Evolutionary conservation across 208 protist species (phyloP).

Genomic region (Tritrichomonas foetus): DNA sequence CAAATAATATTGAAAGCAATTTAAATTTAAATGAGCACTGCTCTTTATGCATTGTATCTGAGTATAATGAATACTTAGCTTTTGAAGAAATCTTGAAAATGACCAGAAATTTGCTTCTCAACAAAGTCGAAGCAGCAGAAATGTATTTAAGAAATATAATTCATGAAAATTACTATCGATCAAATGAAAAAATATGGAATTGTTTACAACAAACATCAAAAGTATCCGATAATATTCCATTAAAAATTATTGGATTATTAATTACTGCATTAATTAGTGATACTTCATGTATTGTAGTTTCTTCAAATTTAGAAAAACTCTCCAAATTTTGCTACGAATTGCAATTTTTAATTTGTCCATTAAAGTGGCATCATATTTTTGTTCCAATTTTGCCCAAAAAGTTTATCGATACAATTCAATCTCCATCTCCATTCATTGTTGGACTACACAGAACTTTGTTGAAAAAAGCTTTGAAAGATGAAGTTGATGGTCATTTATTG

Average conservation of each 20-base stretch:
- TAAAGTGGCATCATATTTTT: conserved; percentile 39
- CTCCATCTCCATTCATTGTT: conserved; percentile 27
- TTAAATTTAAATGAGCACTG: no score
- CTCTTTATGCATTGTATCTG: no score
- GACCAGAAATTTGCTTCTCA: no score
- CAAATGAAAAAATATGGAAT: background rate
- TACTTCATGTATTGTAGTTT: background rate
- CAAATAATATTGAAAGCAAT: no score
- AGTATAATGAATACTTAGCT: no score
- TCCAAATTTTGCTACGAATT: background rate
- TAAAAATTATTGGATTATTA: background rate
- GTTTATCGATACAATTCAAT: background rate
- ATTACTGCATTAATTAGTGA: background rate
- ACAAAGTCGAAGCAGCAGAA: no score
- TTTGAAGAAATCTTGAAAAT: no score
- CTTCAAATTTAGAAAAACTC: background rate
- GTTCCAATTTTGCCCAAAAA: background rate
- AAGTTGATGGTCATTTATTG: background rate
- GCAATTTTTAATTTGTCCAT: background rate
- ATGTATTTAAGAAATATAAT: background rate
- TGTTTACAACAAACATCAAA: background rate
- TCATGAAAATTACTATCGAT: background rate
- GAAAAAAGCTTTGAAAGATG: background rate
- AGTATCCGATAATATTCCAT: background rate
- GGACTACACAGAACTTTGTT: background rate